Conservation (phyloP, 164 flowering plant species). For the Vitis vinifera region ASM3070453v1 NC_081815.1:18461001-18461500, state of each 20-base stretch:
- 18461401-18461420: constrained; percentile 91
- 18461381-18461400: constrained; percentile 72
- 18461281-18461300: constrained; percentile 90
- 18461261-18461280: constrained; percentile 98
- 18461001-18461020: no score
- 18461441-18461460: constrained; percentile 57
- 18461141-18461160: no score
- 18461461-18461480: not conserved
- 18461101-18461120: no score
- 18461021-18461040: no score
- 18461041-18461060: no score
- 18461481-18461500: not conserved
- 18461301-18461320: constrained; percentile 91
- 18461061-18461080: no score
- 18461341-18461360: constrained; percentile 72
- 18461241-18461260: constrained; percentile 65
- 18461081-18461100: no score
- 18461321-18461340: constrained; percentile 66
- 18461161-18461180: no score
- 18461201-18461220: not conserved
- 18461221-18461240: not conserved
- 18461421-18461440: constrained; percentile 81
- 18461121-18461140: no score
- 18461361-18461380: constrained; percentile 77
- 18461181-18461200: not conserved